Conservation (phyloP, 306 rosid species). For the Dryas drummondii region DNA sequence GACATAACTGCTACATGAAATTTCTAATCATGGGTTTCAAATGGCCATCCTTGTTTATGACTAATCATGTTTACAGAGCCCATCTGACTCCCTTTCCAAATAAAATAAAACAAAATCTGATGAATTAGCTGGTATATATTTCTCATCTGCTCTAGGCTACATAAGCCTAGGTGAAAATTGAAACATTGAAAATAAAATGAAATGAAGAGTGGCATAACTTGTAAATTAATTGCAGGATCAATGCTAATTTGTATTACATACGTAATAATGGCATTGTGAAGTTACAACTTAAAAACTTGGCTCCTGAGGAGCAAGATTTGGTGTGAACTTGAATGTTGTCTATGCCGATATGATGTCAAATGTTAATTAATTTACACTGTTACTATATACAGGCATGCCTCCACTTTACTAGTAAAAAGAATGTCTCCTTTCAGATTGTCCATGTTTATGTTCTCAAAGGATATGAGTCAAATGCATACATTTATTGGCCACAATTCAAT, state of each 20-base stretch:
- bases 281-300: background rate
- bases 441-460: too few species aligned
- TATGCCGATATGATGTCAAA: background rate
- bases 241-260: too few species aligned
- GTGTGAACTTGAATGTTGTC: slow-evolving; percentile 3
- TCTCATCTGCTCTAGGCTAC: too few species aligned
- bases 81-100: background rate
- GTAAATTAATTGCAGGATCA: too few species aligned
- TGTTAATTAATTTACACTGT: background rate
- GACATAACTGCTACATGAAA: slow-evolving; percentile 52
- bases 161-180: too few species aligned
- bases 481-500: too few species aligned
- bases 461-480: too few species aligned
- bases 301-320: background rate
- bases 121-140: background rate
- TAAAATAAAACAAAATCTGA: background rate
- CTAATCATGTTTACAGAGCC: slow-evolving; percentile 34
- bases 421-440: too few species aligned
- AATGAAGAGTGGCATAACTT: too few species aligned
- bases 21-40: slow-evolving; percentile 39
- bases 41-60: slow-evolving; percentile 24
- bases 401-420: background rate
- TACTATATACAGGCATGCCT: background rate
- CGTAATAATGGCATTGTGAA: background rate
- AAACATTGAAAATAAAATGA: too few species aligned